Base-by-base conservation (phyloP, 306 rosid species). In the Fragaria vesca region DNA sequence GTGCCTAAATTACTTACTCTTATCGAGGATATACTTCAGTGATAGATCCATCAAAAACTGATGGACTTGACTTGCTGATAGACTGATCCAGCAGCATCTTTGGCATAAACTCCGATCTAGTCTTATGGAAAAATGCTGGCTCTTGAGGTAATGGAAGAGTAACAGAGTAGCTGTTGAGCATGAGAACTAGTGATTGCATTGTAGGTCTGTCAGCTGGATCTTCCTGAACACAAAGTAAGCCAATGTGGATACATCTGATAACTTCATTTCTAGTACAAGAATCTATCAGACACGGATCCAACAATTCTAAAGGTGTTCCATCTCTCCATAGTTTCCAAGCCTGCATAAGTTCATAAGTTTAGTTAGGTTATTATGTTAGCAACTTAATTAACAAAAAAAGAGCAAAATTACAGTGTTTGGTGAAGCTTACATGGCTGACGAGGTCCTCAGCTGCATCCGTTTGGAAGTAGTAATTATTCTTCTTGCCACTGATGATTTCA, bases 221-320 rank as follows among this genome's bases (percentile, higher is more conserved):
- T 63, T 88, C 87, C n/a, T 87, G 86, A 76, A 80, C 84, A 81
- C 90, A 86, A n/a, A 79, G 71, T 57, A 90, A 76, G 8, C 88
- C 92, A 20, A 90, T 81, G 6, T 88, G 81, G 46, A 88, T 81
- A 78, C 93, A 88, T 80, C 88, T 85, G 2, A 70, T 73, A 5
- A 83, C 81, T 85, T 88, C 92, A 34, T 12, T 42, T 26, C 45
- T 75, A 2, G 62, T 68, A 26, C 36, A 79, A 24, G 82, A 69
- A 7, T 78, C 72, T 69, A 50, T 45, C 13, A 90, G 18, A 17
- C 60, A 24, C 5, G 80, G 77, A 67, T 90, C 92, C 81, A 85
- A 21, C 52, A 81, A 62, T 30, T 81, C 76, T 6, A 78, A 69
- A 24, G 55, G 55, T 15, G 5, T 69, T 46, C 13, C 73, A 21